Evolutionary conservation across 805 yeast species (phyloP).

Genomic region (Limtongia smithiae): DNA sequence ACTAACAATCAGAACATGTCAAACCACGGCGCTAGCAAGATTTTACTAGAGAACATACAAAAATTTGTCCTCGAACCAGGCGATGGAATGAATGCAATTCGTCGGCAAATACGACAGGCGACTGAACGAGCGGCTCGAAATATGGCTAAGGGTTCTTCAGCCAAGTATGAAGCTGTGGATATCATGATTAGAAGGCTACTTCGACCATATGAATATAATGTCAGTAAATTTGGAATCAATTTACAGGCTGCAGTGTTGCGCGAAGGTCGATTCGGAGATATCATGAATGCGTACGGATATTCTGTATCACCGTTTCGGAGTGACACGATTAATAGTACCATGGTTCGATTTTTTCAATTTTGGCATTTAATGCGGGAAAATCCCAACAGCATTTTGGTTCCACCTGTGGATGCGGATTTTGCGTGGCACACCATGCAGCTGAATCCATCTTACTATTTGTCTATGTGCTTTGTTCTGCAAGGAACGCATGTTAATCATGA

Average conservation of each 20-base stretch:
- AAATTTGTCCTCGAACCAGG: background rate
- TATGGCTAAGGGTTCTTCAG: background rate
- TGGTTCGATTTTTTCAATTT: conserved; percentile 17
- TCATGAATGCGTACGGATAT: conserved; percentile 29
- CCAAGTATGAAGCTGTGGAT: background rate
- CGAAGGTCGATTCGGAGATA: conserved; percentile 24
- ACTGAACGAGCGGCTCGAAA: background rate
- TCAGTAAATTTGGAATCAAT: conserved; percentile 19
- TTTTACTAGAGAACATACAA: background rate
- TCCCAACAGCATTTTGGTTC: conserved; percentile 15
- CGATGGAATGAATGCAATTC: background rate
- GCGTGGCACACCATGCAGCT: conserved; percentile 32
- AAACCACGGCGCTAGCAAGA: background rate
- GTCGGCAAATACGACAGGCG: background rate
- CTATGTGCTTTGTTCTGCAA: conserved; percentile 2
- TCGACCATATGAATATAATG: conserved; percentile 21
- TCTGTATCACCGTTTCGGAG: conserved; percentile 22
- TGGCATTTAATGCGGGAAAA: conserved; percentile 10
- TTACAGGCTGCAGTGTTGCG: conserved; percentile 27
- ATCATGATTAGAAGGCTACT: conserved; percentile 15
- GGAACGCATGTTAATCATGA: conserved; percentile 16
- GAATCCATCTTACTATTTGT: conserved; percentile 14
- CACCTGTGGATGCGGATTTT: conserved; percentile 29
- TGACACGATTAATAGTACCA: conserved; percentile 9
- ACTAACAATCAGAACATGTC: background rate